Conservation (phyloP, 148 eudicot species). For the Camellia japonica region DNA sequence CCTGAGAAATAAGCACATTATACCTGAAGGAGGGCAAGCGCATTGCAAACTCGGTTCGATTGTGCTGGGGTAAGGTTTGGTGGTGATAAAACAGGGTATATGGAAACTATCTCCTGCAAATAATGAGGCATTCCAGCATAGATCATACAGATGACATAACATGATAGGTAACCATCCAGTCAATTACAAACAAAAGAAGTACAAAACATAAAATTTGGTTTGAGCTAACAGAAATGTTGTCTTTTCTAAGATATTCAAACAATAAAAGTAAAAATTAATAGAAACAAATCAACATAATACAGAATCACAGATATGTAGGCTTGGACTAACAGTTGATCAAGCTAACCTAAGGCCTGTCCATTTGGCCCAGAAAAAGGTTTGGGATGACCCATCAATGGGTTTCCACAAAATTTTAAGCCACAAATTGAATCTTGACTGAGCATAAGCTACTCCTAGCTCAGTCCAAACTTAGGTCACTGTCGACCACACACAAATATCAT, state of each 20-base stretch:
- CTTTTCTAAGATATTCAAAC: background rate
- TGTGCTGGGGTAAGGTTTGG: slow-evolving; percentile 81
- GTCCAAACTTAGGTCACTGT: background rate
- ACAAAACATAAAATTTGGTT: no score
- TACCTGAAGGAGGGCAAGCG: slow-evolving; percentile 93
- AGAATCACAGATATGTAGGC: background rate
- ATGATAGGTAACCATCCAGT: background rate
- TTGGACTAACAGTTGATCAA: slow-evolving; percentile 3
- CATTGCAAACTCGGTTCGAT: slow-evolving; percentile 96
- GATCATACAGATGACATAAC: slow-evolving; percentile 1
- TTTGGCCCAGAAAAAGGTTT: background rate
- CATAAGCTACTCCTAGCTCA: background rate
- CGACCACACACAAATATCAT: background rate
- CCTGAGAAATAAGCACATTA: background rate
- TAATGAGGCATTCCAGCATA: slow-evolving; percentile 4
- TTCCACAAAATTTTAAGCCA: background rate
- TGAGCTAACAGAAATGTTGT: background rate
- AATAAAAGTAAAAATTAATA: background rate
- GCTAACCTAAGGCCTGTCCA: background rate
- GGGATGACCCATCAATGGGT: background rate
- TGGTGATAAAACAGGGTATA: slow-evolving; percentile 86
- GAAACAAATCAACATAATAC: background rate
- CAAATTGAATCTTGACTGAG: background rate
- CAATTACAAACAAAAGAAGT: background rate
- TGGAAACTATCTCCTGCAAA: slow-evolving; percentile 88